phyloP scores from a whole-genome alignment of 345 rosid genomes.

The Camelina hispida region DNA sequence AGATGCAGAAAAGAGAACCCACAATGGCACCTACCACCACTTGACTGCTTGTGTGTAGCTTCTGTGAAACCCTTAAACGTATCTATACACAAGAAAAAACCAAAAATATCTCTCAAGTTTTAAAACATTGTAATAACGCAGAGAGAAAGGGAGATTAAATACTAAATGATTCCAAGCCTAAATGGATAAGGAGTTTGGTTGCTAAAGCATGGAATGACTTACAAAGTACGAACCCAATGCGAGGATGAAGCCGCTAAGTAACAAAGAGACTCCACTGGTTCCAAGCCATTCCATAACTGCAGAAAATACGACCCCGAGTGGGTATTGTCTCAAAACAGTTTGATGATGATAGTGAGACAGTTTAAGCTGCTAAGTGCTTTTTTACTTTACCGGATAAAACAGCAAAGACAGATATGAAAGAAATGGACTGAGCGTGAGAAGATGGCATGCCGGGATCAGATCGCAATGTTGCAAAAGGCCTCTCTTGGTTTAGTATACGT shows the following conservation, averaged over 20 bases:
- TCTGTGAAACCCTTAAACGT: conserved; percentile 78
- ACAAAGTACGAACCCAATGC: conserved; percentile 63
- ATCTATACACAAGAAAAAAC: conserved; percentile 48
- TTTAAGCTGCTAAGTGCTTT: not conserved
- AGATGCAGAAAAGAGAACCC: conserved; percentile 57
- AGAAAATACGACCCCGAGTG: conserved; percentile 1
- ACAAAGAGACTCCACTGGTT: conserved; percentile 47
- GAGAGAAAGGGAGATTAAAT: conserved; percentile 3
- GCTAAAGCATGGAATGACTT: conserved; percentile 38
- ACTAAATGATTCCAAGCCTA: not conserved
- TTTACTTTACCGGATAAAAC: conserved; percentile 55
- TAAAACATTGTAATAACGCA: conserved; percentile 1
- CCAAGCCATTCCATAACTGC: conserved; percentile 64
- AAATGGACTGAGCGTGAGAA: conserved; percentile 82
- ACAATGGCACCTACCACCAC: conserved; percentile 66
- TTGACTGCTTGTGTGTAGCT: conserved; percentile 72
- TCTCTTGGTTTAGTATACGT: conserved; percentile 68
- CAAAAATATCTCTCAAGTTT: not conserved
- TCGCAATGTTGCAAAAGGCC: conserved; percentile 59
- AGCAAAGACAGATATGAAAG: conserved; percentile 57
- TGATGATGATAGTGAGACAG: not conserved
- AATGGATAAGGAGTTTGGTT: not conserved
- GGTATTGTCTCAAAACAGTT: not conserved
- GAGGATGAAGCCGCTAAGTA: conserved; percentile 46
- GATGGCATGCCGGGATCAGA: conserved; percentile 97